Evolutionary conservation across 2,329 filamentous ascomycete genomes (phyloP).

Genomic region (Cryphonectria nitschkei): DNA sequence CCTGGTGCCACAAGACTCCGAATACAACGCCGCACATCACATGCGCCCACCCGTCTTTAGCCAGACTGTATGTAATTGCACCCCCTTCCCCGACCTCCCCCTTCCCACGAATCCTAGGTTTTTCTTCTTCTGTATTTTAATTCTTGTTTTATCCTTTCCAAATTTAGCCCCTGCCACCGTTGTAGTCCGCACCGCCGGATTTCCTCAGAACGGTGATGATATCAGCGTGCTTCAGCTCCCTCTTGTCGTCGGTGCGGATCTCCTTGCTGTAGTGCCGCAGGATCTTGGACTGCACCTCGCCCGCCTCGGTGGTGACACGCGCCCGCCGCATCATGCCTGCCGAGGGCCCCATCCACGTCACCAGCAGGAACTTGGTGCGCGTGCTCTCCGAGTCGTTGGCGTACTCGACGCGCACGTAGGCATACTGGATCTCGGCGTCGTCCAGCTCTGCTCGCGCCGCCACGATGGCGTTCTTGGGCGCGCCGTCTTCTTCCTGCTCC

Average conservation of each 20-base stretch:
- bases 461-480: constrained; percentile 67
- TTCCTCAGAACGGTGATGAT: constrained; percentile 65
- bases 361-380: constrained; percentile 68
- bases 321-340: constrained; percentile 73
- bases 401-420: constrained; percentile 68
- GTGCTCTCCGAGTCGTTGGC: constrained; percentile 72
- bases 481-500: constrained; percentile 64
- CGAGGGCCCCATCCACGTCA: constrained; percentile 69
- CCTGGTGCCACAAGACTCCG: neutral
- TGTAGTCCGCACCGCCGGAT: constrained; percentile 73
- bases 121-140: neutral
- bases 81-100: neutral
- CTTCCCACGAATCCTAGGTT: neutral
- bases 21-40: neutral
- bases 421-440: constrained; percentile 66
- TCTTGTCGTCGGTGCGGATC: constrained; percentile 63
- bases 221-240: constrained; percentile 64
- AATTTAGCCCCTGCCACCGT: constrained; percentile 60
- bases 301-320: constrained; percentile 68
- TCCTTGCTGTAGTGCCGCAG: constrained; percentile 68
- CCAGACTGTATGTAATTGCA: neutral
- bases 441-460: constrained; percentile 57
- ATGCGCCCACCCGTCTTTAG: neutral
- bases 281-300: constrained; percentile 61
- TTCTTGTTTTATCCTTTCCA: neutral